phyloP scores from a whole-genome alignment of 495 filamentous ascomycete genomes.

The Talaromyces wortmannii region DNA sequence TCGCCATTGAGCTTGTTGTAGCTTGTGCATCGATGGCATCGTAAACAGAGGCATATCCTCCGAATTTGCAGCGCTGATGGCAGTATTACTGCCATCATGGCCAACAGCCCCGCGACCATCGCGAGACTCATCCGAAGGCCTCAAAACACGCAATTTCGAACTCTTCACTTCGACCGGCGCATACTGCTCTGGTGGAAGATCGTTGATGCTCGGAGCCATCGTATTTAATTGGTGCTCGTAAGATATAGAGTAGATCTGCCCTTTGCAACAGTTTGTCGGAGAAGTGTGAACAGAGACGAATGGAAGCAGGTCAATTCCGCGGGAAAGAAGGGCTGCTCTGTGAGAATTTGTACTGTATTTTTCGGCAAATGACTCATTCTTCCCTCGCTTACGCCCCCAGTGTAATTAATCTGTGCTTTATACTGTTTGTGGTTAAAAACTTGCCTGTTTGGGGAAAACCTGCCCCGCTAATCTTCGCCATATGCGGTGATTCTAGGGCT shows the following conservation, averaged over 20 bases:
- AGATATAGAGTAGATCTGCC: not conserved
- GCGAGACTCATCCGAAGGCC: not conserved
- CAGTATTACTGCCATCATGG: not conserved
- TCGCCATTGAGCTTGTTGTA: slow-evolving; percentile 1
- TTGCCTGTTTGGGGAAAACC: not conserved
- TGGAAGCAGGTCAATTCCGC: slow-evolving; percentile 3
- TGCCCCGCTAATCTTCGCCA: not conserved
- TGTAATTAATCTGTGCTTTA: too few species aligned
- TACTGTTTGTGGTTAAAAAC: not conserved
- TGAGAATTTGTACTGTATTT: slow-evolving; percentile 4
- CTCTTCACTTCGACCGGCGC: not conserved
- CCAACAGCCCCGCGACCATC: not conserved
- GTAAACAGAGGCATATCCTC: not conserved
- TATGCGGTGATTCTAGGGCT: not conserved
- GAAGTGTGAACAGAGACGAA: slow-evolving; percentile 5
- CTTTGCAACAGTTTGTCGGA: too few species aligned
- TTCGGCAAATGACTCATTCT: slow-evolving; percentile 2
- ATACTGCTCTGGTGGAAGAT: not conserved
- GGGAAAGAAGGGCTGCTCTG: slow-evolving; percentile 2
- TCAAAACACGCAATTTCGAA: not conserved
- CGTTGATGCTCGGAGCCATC: not conserved
- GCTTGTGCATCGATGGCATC: slow-evolving; percentile 1
- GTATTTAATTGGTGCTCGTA: not conserved
- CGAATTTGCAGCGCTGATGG: not conserved
- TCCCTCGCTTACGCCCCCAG: not conserved